Evolutionary conservation across 352 stramenopile genomes (phyloP).

Genomic region (Globisporangium barbulae): DNA sequence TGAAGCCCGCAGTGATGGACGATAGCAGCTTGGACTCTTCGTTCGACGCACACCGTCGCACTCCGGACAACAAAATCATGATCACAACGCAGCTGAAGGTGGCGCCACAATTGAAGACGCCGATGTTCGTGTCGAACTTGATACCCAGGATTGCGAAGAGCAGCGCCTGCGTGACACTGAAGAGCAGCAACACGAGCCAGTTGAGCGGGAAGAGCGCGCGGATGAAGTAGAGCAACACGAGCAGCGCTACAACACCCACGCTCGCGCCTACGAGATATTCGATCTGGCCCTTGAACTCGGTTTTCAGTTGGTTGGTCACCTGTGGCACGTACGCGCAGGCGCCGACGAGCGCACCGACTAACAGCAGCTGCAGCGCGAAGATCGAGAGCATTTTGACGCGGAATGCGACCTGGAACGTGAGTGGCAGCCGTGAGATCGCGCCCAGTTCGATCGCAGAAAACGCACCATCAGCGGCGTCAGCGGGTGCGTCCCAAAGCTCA

Average conservation of each 20-base stretch:
- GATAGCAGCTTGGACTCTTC: slow-evolving; percentile 26
- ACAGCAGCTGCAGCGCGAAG: slow-evolving; percentile 6
- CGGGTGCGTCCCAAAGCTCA: neutral
- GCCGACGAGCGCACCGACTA: neutral
- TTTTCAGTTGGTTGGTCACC: neutral
- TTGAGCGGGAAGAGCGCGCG: slow-evolving; percentile 9
- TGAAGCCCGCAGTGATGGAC: slow-evolving; percentile 22
- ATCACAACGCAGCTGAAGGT: slow-evolving; percentile 43
- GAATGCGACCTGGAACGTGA: slow-evolving; percentile 2
- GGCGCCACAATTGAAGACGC: slow-evolving; percentile 35
- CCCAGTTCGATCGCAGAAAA: neutral
- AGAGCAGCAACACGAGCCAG: slow-evolving; percentile 26
- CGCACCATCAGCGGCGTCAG: neutral
- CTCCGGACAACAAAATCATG: slow-evolving; percentile 34
- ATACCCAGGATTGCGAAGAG: slow-evolving; percentile 36
- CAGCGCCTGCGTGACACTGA: slow-evolving; percentile 34
- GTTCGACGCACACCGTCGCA: slow-evolving; percentile 7
- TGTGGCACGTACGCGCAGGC: neutral
- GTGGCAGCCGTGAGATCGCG: neutral
- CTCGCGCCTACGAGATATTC: neutral
- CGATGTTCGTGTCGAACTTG: slow-evolving; percentile 35
- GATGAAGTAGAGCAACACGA: slow-evolving; percentile 35
- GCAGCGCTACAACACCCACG: neutral
- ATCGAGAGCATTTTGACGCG: slow-evolving; percentile 9
- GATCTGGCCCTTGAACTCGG: neutral